Evolutionary conservation across 2,329 filamentous ascomycete species (phyloP), one percentile per base, ranked within the genome.

Genomic region (Ceratocystis eucalypticola): DNA sequence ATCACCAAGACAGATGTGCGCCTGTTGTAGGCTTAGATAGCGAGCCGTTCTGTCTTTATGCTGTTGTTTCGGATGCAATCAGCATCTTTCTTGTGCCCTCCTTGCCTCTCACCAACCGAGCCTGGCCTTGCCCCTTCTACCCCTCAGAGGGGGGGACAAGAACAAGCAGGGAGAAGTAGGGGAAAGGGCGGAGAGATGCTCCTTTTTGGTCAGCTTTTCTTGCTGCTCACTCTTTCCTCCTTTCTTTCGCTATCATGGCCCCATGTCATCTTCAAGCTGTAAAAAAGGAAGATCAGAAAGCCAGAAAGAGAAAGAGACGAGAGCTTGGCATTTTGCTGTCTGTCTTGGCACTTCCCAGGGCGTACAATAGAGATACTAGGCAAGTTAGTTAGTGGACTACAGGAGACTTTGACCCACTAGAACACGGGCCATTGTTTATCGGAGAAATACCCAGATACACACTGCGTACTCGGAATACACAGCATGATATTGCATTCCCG

Each of bases 341-440:
- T 59, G 53, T 15, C 53, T 59, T 59, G 53, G 53, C 53, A 33
- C 28, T 33, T 37, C 30, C 53, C 53, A 59, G 53, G 53, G 53
- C 33, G 48, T 28, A 7, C 48, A 53, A 53, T 6, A 53, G 12
- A 12, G 48, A 53, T 53, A 50, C 28, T n/a, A 17, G 53, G 28
- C 53, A 59, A 30, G 17, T n/a, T 50, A 5, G n/a, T 12, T 50
- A 5, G n/a, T 12, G 17, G n/a, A n/a, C n/a, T 50, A 41, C 37
- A n/a, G n/a, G 17, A 17, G 53, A 33, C 28, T 59, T 17, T 25
- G 28, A 33, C 33, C 53, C 53, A 59, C 28, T 41, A 59, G 33
- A 59, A 37, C 53, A 59, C 28, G 53, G 28, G 28, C 53, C 53
- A 59, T 59, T 59, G 53, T 59, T 59, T 33, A 59, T 59, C 53